These are phyloP conservation scores for Strobilomyces echinocephalus DNA, from an alignment of 768 basidiomycete genomes.

Conservation along the genomic window DNA sequence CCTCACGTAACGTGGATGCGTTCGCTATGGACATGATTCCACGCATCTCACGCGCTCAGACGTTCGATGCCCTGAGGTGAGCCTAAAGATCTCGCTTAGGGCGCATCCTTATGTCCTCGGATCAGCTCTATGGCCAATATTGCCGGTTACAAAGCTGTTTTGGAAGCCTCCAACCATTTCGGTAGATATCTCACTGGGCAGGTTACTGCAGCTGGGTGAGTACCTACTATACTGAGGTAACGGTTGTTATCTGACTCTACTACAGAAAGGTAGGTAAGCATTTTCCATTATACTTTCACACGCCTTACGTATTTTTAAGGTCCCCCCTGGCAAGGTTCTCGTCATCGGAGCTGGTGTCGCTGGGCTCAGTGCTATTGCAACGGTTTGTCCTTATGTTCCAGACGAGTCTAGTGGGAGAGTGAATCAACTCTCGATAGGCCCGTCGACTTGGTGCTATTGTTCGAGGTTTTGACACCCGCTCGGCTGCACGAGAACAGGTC, in stretches of 20 bases:
- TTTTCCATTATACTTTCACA: neutral
- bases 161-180: slow-evolving; percentile 87
- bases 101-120: neutral
- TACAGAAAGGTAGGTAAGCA: slow-evolving; percentile 38
- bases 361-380: slow-evolving; percentile 82
- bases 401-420: neutral
- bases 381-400: slow-evolving; percentile 40
- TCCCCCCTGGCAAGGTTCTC: slow-evolving; percentile 81
- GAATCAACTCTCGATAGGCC: slow-evolving; percentile 42
- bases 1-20: slow-evolving; percentile 60
- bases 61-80: slow-evolving; percentile 83
- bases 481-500: slow-evolving; percentile 84
- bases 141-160: slow-evolving; percentile 86
- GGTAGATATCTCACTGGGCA: slow-evolving; percentile 88
- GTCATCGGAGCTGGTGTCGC: slow-evolving; percentile 89
- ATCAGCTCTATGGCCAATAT: slow-evolving; percentile 90
- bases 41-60: slow-evolving; percentile 84
- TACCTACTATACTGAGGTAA: slow-evolving; percentile 14
- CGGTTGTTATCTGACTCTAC: slow-evolving; percentile 4
- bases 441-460: slow-evolving; percentile 83
- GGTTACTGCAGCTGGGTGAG: slow-evolving; percentile 85
- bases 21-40: slow-evolving; percentile 94
- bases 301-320: slow-evolving; percentile 40
- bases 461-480: slow-evolving; percentile 81
- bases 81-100: slow-evolving; percentile 6